Evolutionary conservation across 257 asterid species (phyloP), one percentile per base, ranked within the genome.

Genomic region (Paulownia fortunei): DNA sequence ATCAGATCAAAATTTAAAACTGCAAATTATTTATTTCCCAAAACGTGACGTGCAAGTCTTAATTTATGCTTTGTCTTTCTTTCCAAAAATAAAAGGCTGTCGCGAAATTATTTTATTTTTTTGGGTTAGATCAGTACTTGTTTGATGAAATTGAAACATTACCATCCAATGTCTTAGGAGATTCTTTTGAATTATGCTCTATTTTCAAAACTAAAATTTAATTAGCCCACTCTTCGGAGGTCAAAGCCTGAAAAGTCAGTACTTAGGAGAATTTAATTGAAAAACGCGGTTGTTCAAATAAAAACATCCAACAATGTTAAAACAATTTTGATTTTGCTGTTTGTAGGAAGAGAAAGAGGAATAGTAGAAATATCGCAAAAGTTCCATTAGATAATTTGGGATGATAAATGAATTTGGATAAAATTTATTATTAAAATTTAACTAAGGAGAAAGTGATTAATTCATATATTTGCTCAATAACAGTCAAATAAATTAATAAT

Each of bases 141-240:
- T 55, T 56, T 41, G 60, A 32, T 26, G 58, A 18, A 46, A 44
- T 51, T 21, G 19, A 65, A 64, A 18, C 52, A 12, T 47, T 8
- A 51, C 8, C 46, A 61, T 51, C 78, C 82, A 47, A 79, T 61
- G 73, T 70, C 7, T 71, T 44, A 15, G 82, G 82, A 71, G 78
- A 79, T 79, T 79, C 82, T 60, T 52, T 30, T 12, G 5, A 21
- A 16, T 27, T 1, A 11, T 72, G 3, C 19, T 54, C 11, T 15
- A 9, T 41, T 19, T 21, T 9, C 4, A 12, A 23, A 23, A 6
- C 1, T 6, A 9, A n/a, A 32, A 34, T 9, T 71, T 27, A 49
- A 8, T 27, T 52, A 52, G 3, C 67, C n/a, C 39, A 55, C 44
- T 55, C 18, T 54, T 24, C 3, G 66, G 36, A 55, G 49, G 54